A percentile compares a stretch with the other conserved stretches of the same genome.
These are phyloP conservation scores for Spathaspora sp. DNA, from an alignment of 805 yeast genomes.

Conservation along the genomic window DNA sequence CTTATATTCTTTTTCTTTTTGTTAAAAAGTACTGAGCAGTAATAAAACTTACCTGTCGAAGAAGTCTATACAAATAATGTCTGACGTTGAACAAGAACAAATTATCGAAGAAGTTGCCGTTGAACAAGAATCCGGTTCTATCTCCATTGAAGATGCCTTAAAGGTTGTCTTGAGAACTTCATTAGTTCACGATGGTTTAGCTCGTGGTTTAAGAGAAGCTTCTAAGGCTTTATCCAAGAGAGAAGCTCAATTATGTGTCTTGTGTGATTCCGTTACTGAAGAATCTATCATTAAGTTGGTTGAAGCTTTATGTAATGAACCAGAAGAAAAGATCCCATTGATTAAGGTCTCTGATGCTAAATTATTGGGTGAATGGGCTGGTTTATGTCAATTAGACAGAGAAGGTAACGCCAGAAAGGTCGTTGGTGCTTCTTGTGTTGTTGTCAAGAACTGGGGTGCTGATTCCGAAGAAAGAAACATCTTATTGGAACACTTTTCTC, in stretches of 20 bases:
- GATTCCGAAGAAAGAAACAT: constrained; percentile 96
- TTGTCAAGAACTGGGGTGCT: constrained; percentile 99
- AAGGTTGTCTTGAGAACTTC: constrained; percentile 98
- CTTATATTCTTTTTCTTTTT: constrained; percentile 5
- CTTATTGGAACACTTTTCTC: constrained; percentile 93
- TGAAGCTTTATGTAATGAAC: constrained; percentile 98
- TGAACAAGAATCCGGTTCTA: constrained; percentile 83
- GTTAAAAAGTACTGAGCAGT: constrained; percentile 53
- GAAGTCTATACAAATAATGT: constrained; percentile 70
- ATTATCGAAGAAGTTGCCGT: constrained; percentile 79
- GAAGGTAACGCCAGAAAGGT: constrained; percentile 99
- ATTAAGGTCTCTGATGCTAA: constrained; percentile 99
- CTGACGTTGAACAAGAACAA: constrained; percentile 91
- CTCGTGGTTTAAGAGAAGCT: constrained; percentile 99
- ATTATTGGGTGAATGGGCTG: constrained; percentile 99
- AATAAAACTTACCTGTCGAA: constrained; percentile 51
- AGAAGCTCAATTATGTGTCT: constrained; percentile 96
- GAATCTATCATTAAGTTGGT: constrained; percentile 93
- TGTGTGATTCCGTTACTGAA: constrained; percentile 98
- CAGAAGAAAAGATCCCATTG: constrained; percentile 93
- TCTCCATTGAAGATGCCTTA: constrained; percentile 97
- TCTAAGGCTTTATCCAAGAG: constrained; percentile 97
- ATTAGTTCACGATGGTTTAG: constrained; percentile 98
- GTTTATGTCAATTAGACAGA: constrained; percentile 98
- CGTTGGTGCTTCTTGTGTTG: constrained; percentile 99